Evolutionary conservation across 495 filamentous ascomycete species (phyloP), one percentile per base, ranked within the genome.

Genomic region (Glutinoglossum americanum): DNA sequence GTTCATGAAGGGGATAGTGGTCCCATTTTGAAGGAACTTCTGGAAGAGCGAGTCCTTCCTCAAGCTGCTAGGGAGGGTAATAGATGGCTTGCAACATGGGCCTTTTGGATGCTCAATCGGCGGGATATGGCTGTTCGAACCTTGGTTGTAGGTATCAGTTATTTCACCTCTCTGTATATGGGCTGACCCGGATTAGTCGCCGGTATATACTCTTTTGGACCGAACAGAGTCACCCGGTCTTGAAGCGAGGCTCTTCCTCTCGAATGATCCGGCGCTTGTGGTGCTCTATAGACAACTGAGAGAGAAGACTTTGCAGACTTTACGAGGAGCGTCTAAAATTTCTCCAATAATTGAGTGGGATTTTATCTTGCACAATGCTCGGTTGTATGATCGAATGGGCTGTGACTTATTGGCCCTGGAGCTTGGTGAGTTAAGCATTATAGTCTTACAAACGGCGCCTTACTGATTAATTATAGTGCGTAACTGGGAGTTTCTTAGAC

Each of bases 21-120:
- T 0, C 81, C 81, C 0, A 76, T 90, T 8, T 68, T 97, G 0
- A 76, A 74, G 32, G 78, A 76, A 55, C 73, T 97, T 1, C 72
- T 99, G 0, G 77, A 85, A 65, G 86, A 94, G 25, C 83, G 79
- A 58, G 80, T 96, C 26, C 73, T 97, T 0, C 76, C 82, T 0
- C 73, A 86, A 60, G 92, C 93, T 8, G 78, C 84, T 2, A 72
- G 79, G 11, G 81, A 88, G 58, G 87, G 87, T 0, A 90, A 97
- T 66, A 76, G 90, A 56, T 99, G 93, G 93, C 79, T 93, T 51
- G 87, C 89, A 1, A 87, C 84, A 0, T 99, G 93, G 93, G 86
- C 87, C 3, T 94, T 90, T 67, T 94, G 89, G 85, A 88, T 94
- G 81, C 74, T 99, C 19, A 80, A 80, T 41, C 73, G 82, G 56